These are phyloP conservation scores for Cladobotryum mycophilum DNA, from an alignment of 2,329 filamentous ascomycete species.

Conservation along the genomic window DNA sequence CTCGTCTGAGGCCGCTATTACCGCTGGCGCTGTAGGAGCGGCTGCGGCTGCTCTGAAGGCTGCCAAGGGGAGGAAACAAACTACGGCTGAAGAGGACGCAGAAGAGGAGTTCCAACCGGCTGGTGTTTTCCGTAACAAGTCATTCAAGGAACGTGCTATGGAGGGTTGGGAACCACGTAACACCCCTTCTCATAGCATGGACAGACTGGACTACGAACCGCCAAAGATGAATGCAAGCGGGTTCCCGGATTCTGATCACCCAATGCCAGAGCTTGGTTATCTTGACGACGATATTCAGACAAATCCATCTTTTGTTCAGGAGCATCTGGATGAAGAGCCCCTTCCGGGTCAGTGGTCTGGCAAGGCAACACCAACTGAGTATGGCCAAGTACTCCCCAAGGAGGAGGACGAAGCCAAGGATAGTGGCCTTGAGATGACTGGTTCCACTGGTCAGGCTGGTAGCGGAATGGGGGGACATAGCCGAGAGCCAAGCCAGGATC, in stretches of 20 bases:
- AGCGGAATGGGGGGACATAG: conserved; percentile 45
- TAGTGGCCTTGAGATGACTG: conserved; percentile 39
- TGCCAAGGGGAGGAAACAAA: conserved; percentile 41
- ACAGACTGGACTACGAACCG: conserved; percentile 48
- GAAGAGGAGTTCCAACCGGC: conserved; percentile 39
- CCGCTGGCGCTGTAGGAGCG: conserved; percentile 48
- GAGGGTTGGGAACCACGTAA: conserved; percentile 49
- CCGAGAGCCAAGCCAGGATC: conserved; percentile 49
- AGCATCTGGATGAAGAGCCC: conserved; percentile 49
- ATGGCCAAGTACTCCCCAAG: conserved; percentile 19
- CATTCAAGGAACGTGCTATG: conserved; percentile 59
- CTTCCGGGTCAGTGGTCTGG: conserved; percentile 47
- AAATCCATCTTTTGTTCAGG: conserved; percentile 78
- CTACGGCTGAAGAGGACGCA: conserved; percentile 25
- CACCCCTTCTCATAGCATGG: conserved; percentile 53
- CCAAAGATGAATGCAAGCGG: conserved; percentile 61
- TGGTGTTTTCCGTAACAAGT: conserved; percentile 54
- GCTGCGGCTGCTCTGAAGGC: conserved; percentile 47
- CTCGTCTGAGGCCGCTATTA: conserved; percentile 52
- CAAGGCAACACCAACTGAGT: conserved; percentile 43
- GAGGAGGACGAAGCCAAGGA: conserved; percentile 25
- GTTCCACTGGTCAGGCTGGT: conserved; percentile 49
- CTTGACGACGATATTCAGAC: conserved; percentile 64
- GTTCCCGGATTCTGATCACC: conserved; percentile 61
- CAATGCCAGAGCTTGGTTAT: conserved; percentile 73